Percentiles rank a stretch among this genome's conserved stretches.
Evolutionary conservation across 108 stramenopile genomes (phyloP).

Genomic region (Nannochloropsis oceanica): DNA sequence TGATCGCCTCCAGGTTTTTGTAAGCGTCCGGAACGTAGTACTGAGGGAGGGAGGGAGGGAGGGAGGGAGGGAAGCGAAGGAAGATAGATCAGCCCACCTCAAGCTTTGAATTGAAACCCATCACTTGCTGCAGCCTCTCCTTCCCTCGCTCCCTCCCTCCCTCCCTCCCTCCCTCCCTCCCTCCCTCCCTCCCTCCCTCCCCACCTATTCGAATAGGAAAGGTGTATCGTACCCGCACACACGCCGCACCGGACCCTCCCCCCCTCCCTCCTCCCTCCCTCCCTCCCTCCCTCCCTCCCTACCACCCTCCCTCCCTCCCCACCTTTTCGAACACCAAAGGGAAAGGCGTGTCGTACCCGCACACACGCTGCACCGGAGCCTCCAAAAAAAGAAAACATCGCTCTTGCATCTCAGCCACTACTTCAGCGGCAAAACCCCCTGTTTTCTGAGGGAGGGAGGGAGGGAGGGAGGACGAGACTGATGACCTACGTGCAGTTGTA

Average conservation of each 20-base stretch:
- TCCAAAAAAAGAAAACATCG: constrained; percentile 26
- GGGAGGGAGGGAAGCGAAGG: too few relatives aligned
- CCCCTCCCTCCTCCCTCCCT: background rate
- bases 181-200: background rate
- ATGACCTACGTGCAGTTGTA: too few relatives aligned
- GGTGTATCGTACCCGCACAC: background rate
- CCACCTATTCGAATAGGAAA: background rate
- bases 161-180: background rate
- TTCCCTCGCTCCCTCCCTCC: background rate
- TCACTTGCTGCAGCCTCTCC: background rate
- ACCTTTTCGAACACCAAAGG: constrained; percentile 75
- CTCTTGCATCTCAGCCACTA: background rate
- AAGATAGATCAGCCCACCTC: too few relatives aligned
- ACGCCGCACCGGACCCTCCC: background rate
- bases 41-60: too few relatives aligned
- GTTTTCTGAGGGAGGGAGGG: background rate
- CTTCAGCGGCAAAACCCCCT: background rate
- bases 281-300: background rate
- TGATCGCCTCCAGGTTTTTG: too few relatives aligned
- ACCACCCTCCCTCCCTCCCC: background rate
- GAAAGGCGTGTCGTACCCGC: constrained; percentile 93
- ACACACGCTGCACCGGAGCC: constrained; percentile 81
- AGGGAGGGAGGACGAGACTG: background rate
- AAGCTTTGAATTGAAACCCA: too few relatives aligned
- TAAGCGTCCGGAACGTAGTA: too few relatives aligned